These are phyloP conservation scores for Chiua virens DNA, from an alignment of 768 basidiomycete species.

Conservation along the genomic window DNA sequence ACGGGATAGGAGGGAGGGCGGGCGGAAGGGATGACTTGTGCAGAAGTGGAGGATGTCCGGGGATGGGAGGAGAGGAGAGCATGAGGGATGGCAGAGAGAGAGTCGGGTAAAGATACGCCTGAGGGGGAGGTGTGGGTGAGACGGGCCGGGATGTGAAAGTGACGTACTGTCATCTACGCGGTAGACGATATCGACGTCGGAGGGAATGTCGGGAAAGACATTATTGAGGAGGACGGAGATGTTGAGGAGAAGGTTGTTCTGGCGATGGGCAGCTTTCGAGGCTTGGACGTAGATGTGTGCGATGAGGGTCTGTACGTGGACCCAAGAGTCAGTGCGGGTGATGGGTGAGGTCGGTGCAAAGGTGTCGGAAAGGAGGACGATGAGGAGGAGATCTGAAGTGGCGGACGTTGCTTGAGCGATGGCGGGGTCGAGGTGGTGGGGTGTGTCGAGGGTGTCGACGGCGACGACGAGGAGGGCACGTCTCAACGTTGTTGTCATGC, in stretches of 20 bases:
- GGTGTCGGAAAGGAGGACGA: constrained; percentile 63
- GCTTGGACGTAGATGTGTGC: constrained; percentile 86
- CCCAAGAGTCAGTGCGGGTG: constrained; percentile 55
- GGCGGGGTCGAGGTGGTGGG: constrained; percentile 55
- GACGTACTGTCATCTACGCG: constrained; percentile 45
- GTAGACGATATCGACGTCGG: constrained; percentile 43
- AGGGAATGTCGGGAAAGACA: constrained; percentile 42
- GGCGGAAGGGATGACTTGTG: not conserved
- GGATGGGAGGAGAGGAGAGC: constrained; percentile 15
- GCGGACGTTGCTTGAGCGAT: constrained; percentile 47
- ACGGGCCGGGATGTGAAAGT: not conserved
- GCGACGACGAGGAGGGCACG: constrained; percentile 52
- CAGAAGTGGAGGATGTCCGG: not conserved
- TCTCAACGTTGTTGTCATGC: constrained; percentile 1
- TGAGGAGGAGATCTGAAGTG: constrained; percentile 51
- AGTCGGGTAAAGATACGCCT: constrained; percentile 42
- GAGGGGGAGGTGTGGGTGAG: constrained; percentile 5
- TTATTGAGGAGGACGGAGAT: constrained; percentile 75
- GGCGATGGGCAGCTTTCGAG: constrained; percentile 67
- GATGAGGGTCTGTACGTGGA: constrained; percentile 70
- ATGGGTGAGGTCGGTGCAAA: constrained; percentile 42
- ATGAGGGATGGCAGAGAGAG: constrained; percentile 38
- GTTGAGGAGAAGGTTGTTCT: constrained; percentile 69
- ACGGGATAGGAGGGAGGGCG: constrained; percentile 51
- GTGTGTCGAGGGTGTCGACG: constrained; percentile 47